Base-by-base conservation (phyloP, 1,284 basidiomycete species). In the Sporisorium iseilematis-ciliati region DNA sequence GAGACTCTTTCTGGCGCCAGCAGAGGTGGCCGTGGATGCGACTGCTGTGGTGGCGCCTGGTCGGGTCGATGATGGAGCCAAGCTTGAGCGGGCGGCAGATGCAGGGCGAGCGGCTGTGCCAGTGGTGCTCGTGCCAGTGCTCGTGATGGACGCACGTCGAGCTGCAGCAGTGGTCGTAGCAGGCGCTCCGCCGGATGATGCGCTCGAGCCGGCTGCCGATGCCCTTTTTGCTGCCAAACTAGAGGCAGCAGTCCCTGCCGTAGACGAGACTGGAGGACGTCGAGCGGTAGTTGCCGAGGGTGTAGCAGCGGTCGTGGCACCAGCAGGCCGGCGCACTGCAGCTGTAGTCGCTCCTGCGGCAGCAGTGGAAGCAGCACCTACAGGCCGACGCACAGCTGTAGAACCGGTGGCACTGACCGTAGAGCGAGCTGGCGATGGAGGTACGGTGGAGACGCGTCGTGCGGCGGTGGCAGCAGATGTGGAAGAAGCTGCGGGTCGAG, bases 71-170 rank as follows among this genome's bases (percentile, higher is more conserved):
- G 69, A 31, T 0, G 71, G 38, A 14, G 71, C 71, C 46, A 62
- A 33, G 59, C 59, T 66, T 2, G 66, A 46, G 12, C 71, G 61
- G 12, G 66, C 68, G 8, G 62, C 59, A 1, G 63, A 63, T 18
- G 65, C 50, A n/a, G 69, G 69, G 23, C 65, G 61, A 31, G 57
- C 40, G 10, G 63, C 53, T 16, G 68, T 33, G 21, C 64, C 58
- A 7, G 73, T 46, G 6, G 65, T 41, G 41, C 62, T 73, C 18
- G 61, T 62, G 10, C 61, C 58, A 35, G 65, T 73, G 65, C 66
- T 78, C 11, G 69, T 67, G 60, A 69, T 66, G 46, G 69, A 70
- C 18, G 73, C 58, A 1, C 73, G 59, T 46, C 77, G 69, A 59
- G 65, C 73, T 8, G 60, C 57, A 18, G 68, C 61, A 10, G 62